phyloP scores from a whole-genome alignment of 352 stramenopile genomes.

The Phytophthora pluvialis region DNA sequence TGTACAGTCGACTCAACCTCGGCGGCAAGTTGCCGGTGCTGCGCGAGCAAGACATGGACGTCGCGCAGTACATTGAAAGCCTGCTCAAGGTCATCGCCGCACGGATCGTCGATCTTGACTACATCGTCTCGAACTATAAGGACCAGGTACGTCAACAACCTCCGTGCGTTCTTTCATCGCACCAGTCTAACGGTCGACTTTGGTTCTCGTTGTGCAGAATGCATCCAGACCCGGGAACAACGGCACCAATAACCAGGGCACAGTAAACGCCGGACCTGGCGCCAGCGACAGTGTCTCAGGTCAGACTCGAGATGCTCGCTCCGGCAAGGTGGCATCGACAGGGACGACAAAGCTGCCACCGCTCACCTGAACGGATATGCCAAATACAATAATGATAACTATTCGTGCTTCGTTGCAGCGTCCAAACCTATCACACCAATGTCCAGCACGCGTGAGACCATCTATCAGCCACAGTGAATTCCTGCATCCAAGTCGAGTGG shows the following conservation, averaged over 20 bases:
- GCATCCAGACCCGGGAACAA: conserved; percentile 25
- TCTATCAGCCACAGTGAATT: background rate
- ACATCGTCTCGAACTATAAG: conserved; percentile 76
- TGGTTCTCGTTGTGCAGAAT: conserved; percentile 15
- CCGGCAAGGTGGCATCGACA: conserved; percentile 13
- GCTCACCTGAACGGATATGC: conserved; percentile 16
- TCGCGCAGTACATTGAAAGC: conserved; percentile 75
- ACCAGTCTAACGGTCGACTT: background rate
- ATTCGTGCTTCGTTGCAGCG: background rate
- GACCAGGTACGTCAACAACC: conserved; percentile 46
- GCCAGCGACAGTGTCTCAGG: conserved; percentile 6
- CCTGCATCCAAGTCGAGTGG: conserved; percentile 11
- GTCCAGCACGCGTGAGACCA: background rate
- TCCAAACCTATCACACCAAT: background rate
- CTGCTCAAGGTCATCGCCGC: conserved; percentile 81
- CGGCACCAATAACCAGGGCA: conserved; percentile 16
- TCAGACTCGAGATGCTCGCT: background rate
- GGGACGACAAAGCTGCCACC: conserved; percentile 31
- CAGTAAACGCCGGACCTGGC: background rate
- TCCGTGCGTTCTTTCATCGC: background rate
- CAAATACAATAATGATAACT: conserved; percentile 7
- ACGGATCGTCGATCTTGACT: conserved; percentile 88
- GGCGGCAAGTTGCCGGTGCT: conserved; percentile 75
- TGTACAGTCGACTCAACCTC: conserved; percentile 89
- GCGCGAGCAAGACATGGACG: conserved; percentile 78